A percentile compares a stretch with the other conserved stretches of the same genome.
Evolutionary conservation across 164 flowering plant species (phyloP).

Genomic region (Platanus orientalis): DNA sequence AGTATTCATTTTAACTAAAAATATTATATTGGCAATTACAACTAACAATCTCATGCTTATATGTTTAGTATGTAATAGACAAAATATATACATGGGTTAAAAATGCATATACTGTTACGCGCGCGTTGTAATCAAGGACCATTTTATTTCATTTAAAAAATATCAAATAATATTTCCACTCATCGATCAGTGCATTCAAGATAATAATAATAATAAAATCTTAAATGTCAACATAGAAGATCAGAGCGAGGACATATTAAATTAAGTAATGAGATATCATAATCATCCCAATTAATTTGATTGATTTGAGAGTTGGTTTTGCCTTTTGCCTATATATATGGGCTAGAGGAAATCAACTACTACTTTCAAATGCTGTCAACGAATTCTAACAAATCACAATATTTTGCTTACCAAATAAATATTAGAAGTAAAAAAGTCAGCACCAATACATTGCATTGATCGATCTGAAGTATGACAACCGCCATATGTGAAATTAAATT

Average conservation of each 20-base stretch:
- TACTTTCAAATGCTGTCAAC: constrained; percentile 23
- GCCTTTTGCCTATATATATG: constrained; percentile 7
- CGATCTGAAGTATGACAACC: constrained; percentile 6
- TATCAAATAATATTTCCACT: not conserved
- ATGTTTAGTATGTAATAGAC: not conserved
- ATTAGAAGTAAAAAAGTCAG: constrained; percentile 9
- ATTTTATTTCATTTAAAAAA: not conserved
- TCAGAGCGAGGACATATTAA: not conserved
- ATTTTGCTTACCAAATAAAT: constrained; percentile 20
- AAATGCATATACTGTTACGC: not conserved
- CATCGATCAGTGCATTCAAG: constrained; percentile 1
- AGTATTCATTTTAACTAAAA: too few species aligned
- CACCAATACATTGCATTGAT: constrained; percentile 4
- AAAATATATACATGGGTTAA: not conserved
- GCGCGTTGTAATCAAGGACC: not conserved
- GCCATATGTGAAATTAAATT: constrained; percentile 12
- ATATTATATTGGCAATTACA: too few species aligned
- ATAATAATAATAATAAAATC: not conserved
- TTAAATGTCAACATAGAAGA: not conserved
- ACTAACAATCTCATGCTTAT: not conserved
- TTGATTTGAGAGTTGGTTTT: constrained; percentile 14
- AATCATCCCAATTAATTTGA: not conserved
- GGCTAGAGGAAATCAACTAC: constrained; percentile 5
- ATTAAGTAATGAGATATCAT: not conserved
- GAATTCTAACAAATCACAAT: constrained; percentile 24